phyloP scores from a whole-genome alignment of 1,139 yeast species.

The Blastobotrys apis region DNA sequence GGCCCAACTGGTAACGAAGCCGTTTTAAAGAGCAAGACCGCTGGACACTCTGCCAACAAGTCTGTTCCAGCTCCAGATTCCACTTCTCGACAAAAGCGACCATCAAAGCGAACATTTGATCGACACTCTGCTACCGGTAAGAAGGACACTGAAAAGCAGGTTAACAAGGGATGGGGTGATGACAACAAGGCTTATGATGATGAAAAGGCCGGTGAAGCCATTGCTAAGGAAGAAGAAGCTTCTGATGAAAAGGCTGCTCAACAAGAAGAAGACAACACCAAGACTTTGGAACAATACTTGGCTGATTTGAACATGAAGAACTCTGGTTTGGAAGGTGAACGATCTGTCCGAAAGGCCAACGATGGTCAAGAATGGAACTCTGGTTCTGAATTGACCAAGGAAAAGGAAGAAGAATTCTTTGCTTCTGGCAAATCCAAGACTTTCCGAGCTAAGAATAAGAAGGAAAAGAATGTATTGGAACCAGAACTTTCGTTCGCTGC shows the following conservation, averaged over 20 bases:
- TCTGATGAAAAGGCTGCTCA: slow-evolving; percentile 34
- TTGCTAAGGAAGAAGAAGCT: slow-evolving; percentile 45
- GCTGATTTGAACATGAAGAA: slow-evolving; percentile 54
- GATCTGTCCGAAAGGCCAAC: slow-evolving; percentile 51
- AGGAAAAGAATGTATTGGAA: slow-evolving; percentile 64
- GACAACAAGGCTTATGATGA: slow-evolving; percentile 54
- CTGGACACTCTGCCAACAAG: slow-evolving; percentile 62
- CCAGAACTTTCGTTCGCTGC: slow-evolving; percentile 58
- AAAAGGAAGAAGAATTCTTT: slow-evolving; percentile 46
- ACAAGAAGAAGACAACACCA: slow-evolving; percentile 35
- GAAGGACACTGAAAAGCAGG: slow-evolving; percentile 80
- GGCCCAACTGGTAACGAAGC: slow-evolving; percentile 81
- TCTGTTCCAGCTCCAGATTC: slow-evolving; percentile 39
- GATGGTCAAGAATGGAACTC: slow-evolving; percentile 55
- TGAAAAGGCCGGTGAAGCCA: slow-evolving; percentile 60
- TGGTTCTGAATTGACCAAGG: slow-evolving; percentile 28
- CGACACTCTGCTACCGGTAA: slow-evolving; percentile 83
- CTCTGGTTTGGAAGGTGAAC: slow-evolving; percentile 41
- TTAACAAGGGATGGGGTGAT: slow-evolving; percentile 83
- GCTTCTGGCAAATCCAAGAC: slow-evolving; percentile 47
- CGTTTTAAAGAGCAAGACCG: slow-evolving; percentile 69
- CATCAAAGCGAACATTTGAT: slow-evolving; percentile 44
- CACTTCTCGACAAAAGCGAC: slow-evolving; percentile 41
- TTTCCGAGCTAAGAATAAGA: slow-evolving; percentile 49
- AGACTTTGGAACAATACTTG: slow-evolving; percentile 70